These are phyloP conservation scores for Barnettozyma siamensis DNA, from an alignment of 805 yeast genomes.

Conservation along the genomic window DNA sequence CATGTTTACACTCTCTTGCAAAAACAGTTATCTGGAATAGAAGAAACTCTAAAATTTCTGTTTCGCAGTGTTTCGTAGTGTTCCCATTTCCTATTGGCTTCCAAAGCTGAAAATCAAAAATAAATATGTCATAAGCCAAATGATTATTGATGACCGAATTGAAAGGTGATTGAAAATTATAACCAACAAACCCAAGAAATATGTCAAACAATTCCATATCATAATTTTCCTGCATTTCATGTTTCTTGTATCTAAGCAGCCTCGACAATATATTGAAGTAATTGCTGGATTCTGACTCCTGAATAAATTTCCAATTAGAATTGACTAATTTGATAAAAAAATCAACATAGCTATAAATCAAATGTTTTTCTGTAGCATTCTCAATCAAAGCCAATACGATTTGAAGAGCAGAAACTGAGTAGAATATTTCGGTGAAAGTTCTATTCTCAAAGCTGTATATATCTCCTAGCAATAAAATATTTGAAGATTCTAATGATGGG, in stretches of 20 bases:
- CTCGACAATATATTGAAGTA: constrained; percentile 59
- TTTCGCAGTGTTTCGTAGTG: constrained; percentile 19
- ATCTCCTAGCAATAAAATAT: constrained; percentile 8
- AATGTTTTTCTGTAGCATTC: constrained; percentile 29
- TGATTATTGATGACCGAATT: constrained; percentile 55
- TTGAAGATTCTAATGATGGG: constrained; percentile 3
- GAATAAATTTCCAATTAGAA: constrained; percentile 44
- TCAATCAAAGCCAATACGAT: constrained; percentile 43
- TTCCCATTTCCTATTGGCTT: constrained; percentile 20
- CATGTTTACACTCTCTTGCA: constrained; percentile 45
- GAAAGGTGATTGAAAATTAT: constrained; percentile 41
- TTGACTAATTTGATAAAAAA: constrained; percentile 39
- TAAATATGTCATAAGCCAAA: constrained; percentile 48
- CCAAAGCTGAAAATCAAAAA: constrained; percentile 63
- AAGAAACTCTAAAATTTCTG: constrained; percentile 45
- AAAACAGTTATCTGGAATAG: constrained; percentile 55
- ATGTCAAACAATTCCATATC: constrained; percentile 41
- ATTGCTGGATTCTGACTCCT: constrained; percentile 52
- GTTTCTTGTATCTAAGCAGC: constrained; percentile 41
- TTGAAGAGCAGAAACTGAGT: constrained; percentile 46
- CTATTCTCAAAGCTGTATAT: constrained; percentile 4
- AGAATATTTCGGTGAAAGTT: constrained; percentile 17
- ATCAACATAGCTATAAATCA: constrained; percentile 31
- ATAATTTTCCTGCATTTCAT: constrained; percentile 24
- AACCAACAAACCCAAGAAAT: constrained; percentile 51